These are phyloP conservation scores for Vitrella brassicaformis DNA, from an alignment of 73 alveolate genomes.

Conservation along the genomic window DNA sequence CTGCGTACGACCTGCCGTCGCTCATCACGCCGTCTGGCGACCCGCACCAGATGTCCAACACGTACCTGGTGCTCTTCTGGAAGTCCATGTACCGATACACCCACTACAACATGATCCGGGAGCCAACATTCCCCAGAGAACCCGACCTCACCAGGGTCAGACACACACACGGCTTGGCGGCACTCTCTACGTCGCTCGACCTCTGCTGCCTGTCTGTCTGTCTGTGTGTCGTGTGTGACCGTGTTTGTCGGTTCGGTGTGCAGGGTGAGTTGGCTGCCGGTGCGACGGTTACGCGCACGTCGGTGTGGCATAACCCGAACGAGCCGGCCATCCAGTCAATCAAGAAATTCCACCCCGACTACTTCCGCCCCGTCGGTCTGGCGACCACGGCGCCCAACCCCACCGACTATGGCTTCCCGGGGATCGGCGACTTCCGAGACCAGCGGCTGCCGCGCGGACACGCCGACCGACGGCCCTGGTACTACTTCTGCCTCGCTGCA, in stretches of 20 bases:
- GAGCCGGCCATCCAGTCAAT: slow-evolving; percentile 29
- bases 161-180: too few relatives aligned
- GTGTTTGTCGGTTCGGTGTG: too few relatives aligned
- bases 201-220: too few relatives aligned
- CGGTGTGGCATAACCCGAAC: slow-evolving; percentile 31
- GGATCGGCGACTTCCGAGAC: slow-evolving; percentile 34
- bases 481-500: slow-evolving; percentile 15
- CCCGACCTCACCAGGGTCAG: too few relatives aligned
- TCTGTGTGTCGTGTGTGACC: too few relatives aligned
- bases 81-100: neutral
- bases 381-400: neutral
- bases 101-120: slow-evolving; percentile 25
- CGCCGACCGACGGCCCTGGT: slow-evolving; percentile 32
- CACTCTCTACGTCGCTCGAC: too few relatives aligned
- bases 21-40: too few relatives aligned
- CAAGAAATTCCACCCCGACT: slow-evolving; percentile 23
- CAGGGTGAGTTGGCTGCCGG: slow-evolving; percentile 32
- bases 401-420: neutral
- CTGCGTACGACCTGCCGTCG: too few relatives aligned
- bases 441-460: slow-evolving; percentile 32
- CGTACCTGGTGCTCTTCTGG: slow-evolving; percentile 24
- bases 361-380: slow-evolving; percentile 14
- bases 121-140: slow-evolving; percentile 32
- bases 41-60: too few relatives aligned
- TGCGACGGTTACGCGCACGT: slow-evolving; percentile 32